Evolutionary conservation across 2,329 filamentous ascomycete species (phyloP).

Genomic region (Sporothrix pallida): DNA sequence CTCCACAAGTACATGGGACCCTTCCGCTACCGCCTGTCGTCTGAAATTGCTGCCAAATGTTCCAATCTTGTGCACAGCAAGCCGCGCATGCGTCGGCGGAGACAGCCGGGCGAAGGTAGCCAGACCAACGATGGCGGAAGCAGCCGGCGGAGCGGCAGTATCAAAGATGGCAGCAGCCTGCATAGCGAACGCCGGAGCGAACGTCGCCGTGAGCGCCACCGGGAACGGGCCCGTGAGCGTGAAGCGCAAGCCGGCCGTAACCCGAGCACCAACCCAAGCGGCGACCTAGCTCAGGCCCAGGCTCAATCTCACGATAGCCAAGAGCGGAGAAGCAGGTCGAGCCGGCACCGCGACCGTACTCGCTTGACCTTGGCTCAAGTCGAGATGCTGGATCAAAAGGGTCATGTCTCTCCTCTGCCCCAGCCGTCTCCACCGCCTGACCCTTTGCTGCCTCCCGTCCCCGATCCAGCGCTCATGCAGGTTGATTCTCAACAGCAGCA

Average conservation of each 20-base stretch:
- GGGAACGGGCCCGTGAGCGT: background rate
- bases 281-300: no score
- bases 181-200: conserved; percentile 7
- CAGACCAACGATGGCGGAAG: conserved; percentile 2
- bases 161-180: background rate
- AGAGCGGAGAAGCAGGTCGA: background rate
- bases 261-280: background rate
- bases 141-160: background rate
- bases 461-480: conserved; percentile 20
- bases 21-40: conserved; percentile 42
- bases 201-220: background rate
- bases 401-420: background rate
- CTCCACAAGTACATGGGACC: conserved; percentile 39
- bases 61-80: conserved; percentile 44
- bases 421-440: background rate
- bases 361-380: background rate
- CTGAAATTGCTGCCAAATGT: conserved; percentile 44
- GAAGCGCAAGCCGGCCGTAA: background rate
- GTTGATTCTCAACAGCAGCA: background rate
- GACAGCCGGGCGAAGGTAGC: background rate
- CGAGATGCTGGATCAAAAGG: background rate
- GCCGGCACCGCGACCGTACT: conserved; percentile 9
- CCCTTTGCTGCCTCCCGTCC: background rate
- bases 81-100: conserved; percentile 47
- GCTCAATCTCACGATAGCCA: background rate